Base-by-base conservation (phyloP, 495 filamentous ascomycete genomes). In the Talaromyces nanjingensis region DNA sequence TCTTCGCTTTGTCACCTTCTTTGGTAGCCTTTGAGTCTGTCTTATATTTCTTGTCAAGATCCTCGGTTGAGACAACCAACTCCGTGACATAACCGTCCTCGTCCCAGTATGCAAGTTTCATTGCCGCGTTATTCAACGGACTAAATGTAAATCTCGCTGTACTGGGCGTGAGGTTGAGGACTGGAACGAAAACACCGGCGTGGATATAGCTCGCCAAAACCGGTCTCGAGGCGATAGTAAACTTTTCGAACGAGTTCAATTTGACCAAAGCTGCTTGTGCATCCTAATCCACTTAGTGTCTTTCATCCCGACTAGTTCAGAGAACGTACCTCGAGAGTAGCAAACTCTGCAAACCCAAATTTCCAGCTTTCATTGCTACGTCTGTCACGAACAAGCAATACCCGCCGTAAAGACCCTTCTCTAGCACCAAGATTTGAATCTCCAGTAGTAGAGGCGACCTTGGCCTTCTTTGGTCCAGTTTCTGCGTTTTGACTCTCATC, bases 311-410 rank as follows among this genome's bases (percentile, higher is more conserved):
- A 27, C 27, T 27, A 27, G 27, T 27, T 27, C 27, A 27, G 27
- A 27, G 27, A 27, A 52, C 71, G 60, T 77, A 84, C 83, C 68
- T 81, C 76, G 29, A 82, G 74, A 33, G 73, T 89, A n/a, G 83
- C 86, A 70, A 93, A 97, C 71, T 97, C 92, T 24, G 89, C 92
- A 70, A 97, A 97, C 0, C 92, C 92, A 68, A 91, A 96, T 56
- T 88, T 84, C 87, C 90, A 93, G 63, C 88, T 92, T 59, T 92
- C 89, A 63, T 91, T 85, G 20, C 79, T 88, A 55, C 80, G 81
- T 64, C 89, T 81, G 68, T 94, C 90, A 56, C 91, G 84, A 64
- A 96, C 87, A 9, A 97, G 77, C 53, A 96, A 79, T 11, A 97
- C 84, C 59, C 92, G 88, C 25, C 87, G 83, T 12, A 97, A 74